phyloP scores from a whole-genome alignment of 805 yeast species.

The Saccharomycopsis fodiens region DNA sequence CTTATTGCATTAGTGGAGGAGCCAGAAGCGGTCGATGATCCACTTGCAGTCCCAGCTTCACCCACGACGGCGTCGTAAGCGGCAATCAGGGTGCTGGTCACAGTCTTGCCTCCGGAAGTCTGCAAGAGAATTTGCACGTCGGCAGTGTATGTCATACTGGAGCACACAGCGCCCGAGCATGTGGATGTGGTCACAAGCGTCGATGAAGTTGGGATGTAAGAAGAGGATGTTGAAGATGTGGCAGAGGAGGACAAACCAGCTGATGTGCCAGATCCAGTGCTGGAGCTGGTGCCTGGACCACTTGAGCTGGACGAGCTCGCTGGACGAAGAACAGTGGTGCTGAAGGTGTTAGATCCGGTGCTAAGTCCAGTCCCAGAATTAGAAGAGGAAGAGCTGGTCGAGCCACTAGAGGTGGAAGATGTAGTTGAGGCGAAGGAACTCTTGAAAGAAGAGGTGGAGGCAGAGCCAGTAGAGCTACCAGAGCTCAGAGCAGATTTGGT shows the following conservation, averaged over 20 bases:
- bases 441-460: neutral
- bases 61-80: neutral
- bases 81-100: neutral
- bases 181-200: conserved; percentile 21
- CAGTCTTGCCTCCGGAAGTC: neutral
- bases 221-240: no score
- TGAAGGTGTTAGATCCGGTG: no score
- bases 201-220: neutral
- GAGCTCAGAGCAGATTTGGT: no score
- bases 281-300: neutral
- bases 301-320: neutral
- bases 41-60: neutral
- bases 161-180: conserved; percentile 21
- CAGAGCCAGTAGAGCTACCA: neutral
- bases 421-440: neutral
- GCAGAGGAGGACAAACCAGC: no score
- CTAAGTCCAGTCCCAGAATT: no score
- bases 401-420: no score
- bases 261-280: neutral
- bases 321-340: no score
- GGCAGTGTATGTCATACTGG: neutral
- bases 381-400: no score
- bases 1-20: neutral
- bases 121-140: neutral
- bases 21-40: neutral